A percentile compares a stretch with the other conserved stretches of the same genome.
These are phyloP conservation scores for Aspergillus pseudoterreus DNA, from an alignment of 2,329 filamentous ascomycete genomes.

Conservation along the genomic window DNA sequence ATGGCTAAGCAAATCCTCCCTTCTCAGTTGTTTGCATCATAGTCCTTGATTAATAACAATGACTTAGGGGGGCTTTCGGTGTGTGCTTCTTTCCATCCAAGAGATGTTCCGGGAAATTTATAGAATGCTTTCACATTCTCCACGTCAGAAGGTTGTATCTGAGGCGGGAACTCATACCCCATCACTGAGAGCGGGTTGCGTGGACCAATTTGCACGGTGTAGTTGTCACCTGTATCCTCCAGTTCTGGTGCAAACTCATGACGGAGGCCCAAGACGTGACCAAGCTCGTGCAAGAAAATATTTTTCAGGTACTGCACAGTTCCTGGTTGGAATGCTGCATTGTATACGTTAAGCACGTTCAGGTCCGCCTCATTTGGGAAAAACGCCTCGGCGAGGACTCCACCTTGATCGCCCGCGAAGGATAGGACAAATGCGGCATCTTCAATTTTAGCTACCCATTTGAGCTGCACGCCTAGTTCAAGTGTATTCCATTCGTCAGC, in stretches of 20 bases:
- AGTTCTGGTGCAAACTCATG: slow-evolving; percentile 9
- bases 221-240: neutral
- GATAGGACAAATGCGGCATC: slow-evolving; percentile 6
- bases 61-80: neutral
- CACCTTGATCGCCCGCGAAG: neutral
- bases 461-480: slow-evolving; percentile 1
- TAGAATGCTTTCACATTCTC: slow-evolving; percentile 5
- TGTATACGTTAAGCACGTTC: slow-evolving; percentile 7
- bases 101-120: neutral
- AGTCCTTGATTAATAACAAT: slow-evolving; percentile 1
- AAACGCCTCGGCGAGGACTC: slow-evolving; percentile 5
- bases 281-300: slow-evolving; percentile 10
- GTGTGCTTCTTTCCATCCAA: slow-evolving; percentile 1
- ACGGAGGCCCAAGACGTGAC: slow-evolving; percentile 7
- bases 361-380: slow-evolving; percentile 3
- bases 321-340: slow-evolving; percentile 3
- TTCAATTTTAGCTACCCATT: slow-evolving; percentile 2
- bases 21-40: neutral
- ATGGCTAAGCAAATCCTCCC: neutral
- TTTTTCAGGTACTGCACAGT: slow-evolving; percentile 6
- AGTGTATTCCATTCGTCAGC: slow-evolving; percentile 6
- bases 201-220: slow-evolving; percentile 6
- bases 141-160: slow-evolving; percentile 1
- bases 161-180: slow-evolving; percentile 6
- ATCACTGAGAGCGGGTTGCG: slow-evolving; percentile 6